Base-by-base conservation (phyloP, 164 flowering plant species). In the Vitis rupestris region DNA sequence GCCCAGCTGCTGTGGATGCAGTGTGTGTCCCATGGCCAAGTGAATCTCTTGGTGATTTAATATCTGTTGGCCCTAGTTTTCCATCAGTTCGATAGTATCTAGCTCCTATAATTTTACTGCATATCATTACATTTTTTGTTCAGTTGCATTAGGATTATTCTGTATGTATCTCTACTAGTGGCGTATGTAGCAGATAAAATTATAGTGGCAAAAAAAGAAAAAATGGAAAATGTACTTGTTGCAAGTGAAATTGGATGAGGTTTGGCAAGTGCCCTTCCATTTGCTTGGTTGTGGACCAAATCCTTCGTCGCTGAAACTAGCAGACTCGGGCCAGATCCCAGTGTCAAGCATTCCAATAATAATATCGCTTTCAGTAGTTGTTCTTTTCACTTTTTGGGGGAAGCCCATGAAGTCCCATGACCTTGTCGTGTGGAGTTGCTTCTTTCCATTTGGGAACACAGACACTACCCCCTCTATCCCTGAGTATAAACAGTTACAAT, bases 11-110 rank as follows among this genome's bases (percentile, higher is more conserved):
- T 2, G 87, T 90, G 0, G 93, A 90, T 27, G 94, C 81, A n/a
- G 86, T 83, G 75, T 88, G 97, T 5, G 82, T 82, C 9, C 94
- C 97, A 61, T 91, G 97, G 1, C 97, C 97, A 16, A 67, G 65
- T 4, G 81, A 9, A 54, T 88, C 91, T 68, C 87, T 80, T 3
- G 92, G 89, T 10, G 90, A 80, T 1, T 15, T 56, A 1, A 76
- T 9, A 10, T 81, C 87, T 0, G 16, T 31, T 8, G 8, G 1
- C 3, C 49, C 47, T 7, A 69, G 3, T 2, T 13, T 1, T 29
- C 78, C 69, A 1, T 70, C 75, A 1, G 30, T 17, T 3, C 61
- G 56, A 74, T 85, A 84, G 74, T 62, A 84, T 64, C 67, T 47
- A 2, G 91, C 94, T 67, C 91, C 94, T 13, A 91, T 84, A 19